Evolutionary conservation across 768 basidiomycete genomes (phyloP).

Genomic region (Termitomyces sp.): DNA sequence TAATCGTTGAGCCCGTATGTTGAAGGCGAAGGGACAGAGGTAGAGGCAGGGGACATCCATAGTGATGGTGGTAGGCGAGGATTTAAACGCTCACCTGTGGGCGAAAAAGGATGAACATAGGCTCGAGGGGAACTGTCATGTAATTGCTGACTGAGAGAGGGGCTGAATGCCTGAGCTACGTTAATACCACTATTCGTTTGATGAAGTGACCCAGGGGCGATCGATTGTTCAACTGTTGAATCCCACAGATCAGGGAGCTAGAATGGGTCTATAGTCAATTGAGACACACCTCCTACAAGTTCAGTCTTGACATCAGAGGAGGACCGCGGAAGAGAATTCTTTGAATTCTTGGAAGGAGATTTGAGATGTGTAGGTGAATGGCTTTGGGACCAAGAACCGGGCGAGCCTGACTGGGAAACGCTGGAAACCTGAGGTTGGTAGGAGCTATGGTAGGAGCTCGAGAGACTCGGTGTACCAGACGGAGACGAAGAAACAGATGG

Average conservation of each 20-base stretch:
- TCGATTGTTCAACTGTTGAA: slow-evolving; percentile 7
- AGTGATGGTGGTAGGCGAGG: slow-evolving; percentile 67
- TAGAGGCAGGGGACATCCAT: slow-evolving; percentile 77
- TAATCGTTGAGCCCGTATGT: slow-evolving; percentile 32
- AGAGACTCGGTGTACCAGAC: slow-evolving; percentile 34
- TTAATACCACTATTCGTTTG: slow-evolving; percentile 10
- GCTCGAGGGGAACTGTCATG: slow-evolving; percentile 12
- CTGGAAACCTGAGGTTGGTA: slow-evolving; percentile 16
- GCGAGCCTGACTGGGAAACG: slow-evolving; percentile 17
- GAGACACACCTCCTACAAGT: slow-evolving; percentile 17
- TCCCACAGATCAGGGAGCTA: slow-evolving; percentile 1
- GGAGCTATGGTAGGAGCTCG: slow-evolving; percentile 27
- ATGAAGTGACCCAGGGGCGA: slow-evolving; percentile 8
- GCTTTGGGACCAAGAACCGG: slow-evolving; percentile 28
- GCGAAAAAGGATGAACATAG: slow-evolving; percentile 21
- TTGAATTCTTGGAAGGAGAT: slow-evolving; percentile 20
- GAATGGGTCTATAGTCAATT: slow-evolving; percentile 3
- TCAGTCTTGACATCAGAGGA: slow-evolving; percentile 23
- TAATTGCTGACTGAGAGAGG: slow-evolving; percentile 5
- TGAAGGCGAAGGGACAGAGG: slow-evolving; percentile 41
- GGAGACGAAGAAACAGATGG: slow-evolving; percentile 28
- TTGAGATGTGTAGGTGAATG: slow-evolving; percentile 19
- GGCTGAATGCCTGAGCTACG: slow-evolving; percentile 4
- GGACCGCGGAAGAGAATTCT: slow-evolving; percentile 25
- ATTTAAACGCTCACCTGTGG: slow-evolving; percentile 46